A percentile compares a stretch with the other conserved stretches of the same genome.
Conservation (phyloP, 2,329 filamentous ascomycete genomes). For the Emergomyces orientalis region DNA sequence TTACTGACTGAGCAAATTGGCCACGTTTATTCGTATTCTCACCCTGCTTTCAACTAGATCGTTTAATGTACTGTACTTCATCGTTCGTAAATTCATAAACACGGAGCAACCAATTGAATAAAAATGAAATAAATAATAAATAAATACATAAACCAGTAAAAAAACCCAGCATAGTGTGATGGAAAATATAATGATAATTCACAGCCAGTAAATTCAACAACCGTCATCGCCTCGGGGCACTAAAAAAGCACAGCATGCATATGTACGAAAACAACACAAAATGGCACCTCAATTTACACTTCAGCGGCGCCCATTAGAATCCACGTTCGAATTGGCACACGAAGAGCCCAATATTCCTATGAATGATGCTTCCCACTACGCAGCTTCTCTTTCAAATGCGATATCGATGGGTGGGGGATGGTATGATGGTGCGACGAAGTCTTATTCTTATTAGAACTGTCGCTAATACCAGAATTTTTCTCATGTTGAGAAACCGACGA, state of each 20-base stretch:
- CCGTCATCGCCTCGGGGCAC: not conserved
- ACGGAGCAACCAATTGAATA: not conserved
- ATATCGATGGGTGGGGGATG: constrained; percentile 6
- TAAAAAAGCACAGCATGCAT: not conserved
- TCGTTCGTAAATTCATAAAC: too few relatives aligned
- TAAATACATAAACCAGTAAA: too few relatives aligned
- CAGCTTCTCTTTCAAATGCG: constrained; percentile 30
- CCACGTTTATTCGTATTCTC: too few relatives aligned
- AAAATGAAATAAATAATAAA: too few relatives aligned
- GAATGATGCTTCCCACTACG: constrained; percentile 18
- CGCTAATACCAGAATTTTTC: not conserved
- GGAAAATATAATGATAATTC: too few relatives aligned
- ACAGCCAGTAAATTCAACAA: too few relatives aligned
- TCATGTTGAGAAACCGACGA: not conserved
- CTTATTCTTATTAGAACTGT: not conserved
- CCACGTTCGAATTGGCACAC: not conserved
- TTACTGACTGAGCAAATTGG: too few relatives aligned
- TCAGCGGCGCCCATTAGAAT: not conserved
- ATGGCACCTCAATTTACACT: not conserved
- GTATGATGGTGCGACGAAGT: not conserved
- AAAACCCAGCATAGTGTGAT: too few relatives aligned
- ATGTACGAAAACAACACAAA: not conserved
- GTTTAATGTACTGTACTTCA: too few relatives aligned
- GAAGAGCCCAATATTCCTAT: not conserved
- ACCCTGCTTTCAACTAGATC: not conserved